Evolutionary conservation across 2,329 filamentous ascomycete genomes (phyloP), one percentile per base, ranked within the genome.

Genomic region (Apiospora malaysiana): DNA sequence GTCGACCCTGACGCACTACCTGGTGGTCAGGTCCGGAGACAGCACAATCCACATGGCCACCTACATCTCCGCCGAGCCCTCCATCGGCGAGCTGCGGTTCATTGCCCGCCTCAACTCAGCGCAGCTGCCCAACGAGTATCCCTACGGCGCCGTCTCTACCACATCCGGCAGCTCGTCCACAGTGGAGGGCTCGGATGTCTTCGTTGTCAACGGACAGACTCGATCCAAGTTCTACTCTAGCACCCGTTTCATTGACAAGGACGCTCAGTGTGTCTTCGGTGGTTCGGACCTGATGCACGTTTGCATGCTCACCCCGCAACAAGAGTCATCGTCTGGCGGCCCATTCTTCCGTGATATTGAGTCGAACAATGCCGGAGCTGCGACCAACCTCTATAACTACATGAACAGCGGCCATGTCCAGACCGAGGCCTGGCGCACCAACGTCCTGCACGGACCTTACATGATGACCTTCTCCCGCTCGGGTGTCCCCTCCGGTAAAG

Each of bases 141-240:
- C 87, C 42, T 88, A 86, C 72, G 87, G 86, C 40, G 80, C 81
- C 4, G 88, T 83, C 4, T 91, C 90, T 0, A 89, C 84, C 32
- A 91, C 88, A 0, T 81, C 80, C 1, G 85, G 84, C 40, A 85
- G 85, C 42, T 83, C 82, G 12, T 83, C 86, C 2, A 79, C 81
- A 4, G 83, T 92, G 68, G 90, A 92, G 77, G 90, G 85, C 56
- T 86, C 84, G 0, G 87, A 89, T 71, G 86, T 89, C 70, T 92
- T 87, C 76, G 72, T 89, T 10, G 88, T 92, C 63, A 80, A 83
- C 73, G 87, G 89, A 27, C 82, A 92, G 78, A 92, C 90, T 0
- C 86, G 90, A 49, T 90, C 87, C 80, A 93, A 93, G 79, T 93
- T 92, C 83, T 93, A 91, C 81, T 91, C 89, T 1, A 90, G 88